A percentile compares a stretch with the other conserved stretches of the same genome.
phyloP scores from a whole-genome alignment of 2,329 filamentous ascomycete genomes.

The Sphaerulina vaccinii region DNA sequence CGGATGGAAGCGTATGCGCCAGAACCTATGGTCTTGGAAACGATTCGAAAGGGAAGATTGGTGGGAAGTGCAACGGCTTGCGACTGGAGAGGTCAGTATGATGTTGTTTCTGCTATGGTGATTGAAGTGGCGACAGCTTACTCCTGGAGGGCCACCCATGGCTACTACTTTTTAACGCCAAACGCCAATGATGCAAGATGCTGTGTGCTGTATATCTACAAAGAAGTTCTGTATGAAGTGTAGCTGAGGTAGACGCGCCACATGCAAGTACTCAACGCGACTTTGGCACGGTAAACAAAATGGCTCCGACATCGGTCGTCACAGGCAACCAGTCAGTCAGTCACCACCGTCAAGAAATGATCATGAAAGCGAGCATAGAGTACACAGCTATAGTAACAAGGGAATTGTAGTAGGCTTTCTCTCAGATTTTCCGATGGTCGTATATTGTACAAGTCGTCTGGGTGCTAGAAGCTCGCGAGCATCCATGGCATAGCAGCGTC shows the following conservation, averaged over 20 bases:
- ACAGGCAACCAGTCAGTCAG: constrained; percentile 7
- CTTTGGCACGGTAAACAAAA: constrained; percentile 11
- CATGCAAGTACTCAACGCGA: constrained; percentile 5
- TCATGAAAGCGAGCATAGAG: too few species aligned
- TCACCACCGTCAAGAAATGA: background rate
- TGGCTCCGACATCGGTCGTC: background rate
- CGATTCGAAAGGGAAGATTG: constrained; percentile 86
- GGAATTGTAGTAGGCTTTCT: too few species aligned
- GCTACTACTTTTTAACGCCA: constrained; percentile 27
- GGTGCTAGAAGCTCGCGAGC: too few species aligned
- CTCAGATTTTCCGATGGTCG: too few species aligned
- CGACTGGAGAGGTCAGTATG: constrained; percentile 54
- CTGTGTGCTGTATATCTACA: too few species aligned
- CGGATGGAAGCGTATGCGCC: constrained; percentile 99
- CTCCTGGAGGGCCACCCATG: constrained; percentile 30
- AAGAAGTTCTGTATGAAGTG: too few species aligned
- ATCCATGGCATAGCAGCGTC: too few species aligned
- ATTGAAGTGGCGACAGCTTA: constrained; percentile 18
- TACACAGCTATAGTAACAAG: too few species aligned
- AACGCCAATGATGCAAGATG: constrained; percentile 3
- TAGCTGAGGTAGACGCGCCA: constrained; percentile 1
- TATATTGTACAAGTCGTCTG: too few species aligned
- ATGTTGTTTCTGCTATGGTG: constrained; percentile 10
- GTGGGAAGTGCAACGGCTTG: constrained; percentile 82
- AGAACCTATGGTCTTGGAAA: constrained; percentile 94